Percentiles rank a stretch among this genome's conserved stretches.
Conservation (phyloP, 805 yeast genomes). For the Kluyveromyces lactis region DNA sequence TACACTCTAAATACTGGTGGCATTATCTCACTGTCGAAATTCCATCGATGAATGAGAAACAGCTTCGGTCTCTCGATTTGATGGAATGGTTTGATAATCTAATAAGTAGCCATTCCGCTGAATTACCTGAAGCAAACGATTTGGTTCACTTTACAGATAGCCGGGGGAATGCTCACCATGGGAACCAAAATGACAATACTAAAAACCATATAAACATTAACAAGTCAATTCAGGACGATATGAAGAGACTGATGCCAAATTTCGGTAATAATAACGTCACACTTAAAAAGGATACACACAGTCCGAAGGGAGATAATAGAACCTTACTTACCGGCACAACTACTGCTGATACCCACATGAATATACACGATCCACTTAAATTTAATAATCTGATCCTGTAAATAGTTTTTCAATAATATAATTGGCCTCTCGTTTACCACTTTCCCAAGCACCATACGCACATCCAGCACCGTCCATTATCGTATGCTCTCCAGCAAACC, state of each 20-base stretch:
- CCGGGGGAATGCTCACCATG: no score
- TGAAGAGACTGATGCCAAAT: not conserved
- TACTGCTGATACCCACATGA: not conserved
- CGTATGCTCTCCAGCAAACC: constrained; percentile 93
- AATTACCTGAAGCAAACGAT: constrained; percentile 11
- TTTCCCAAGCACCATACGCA: constrained; percentile 82
- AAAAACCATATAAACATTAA: not conserved
- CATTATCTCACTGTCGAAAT: constrained; percentile 21
- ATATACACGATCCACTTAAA: constrained; percentile 5
- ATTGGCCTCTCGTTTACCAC: constrained; percentile 55
- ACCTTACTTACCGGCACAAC: not conserved
- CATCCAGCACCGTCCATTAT: constrained; percentile 83
- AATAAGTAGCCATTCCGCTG: constrained; percentile 12
- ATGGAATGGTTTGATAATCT: constrained; percentile 23
- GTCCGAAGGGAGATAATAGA: not conserved
- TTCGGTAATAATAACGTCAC: not conserved
- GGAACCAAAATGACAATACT: not conserved
- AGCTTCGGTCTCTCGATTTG: constrained; percentile 18
- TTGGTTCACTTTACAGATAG: no score
- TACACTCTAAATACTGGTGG: constrained; percentile 30
- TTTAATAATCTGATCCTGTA: constrained; percentile 5
- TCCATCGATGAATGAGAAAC: constrained; percentile 16
- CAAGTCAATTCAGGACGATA: not conserved
- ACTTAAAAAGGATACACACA: not conserved
- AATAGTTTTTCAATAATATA: constrained; percentile 22